Conservation (phyloP, 257 asterid genomes). For the Parsonsia alboflavescens region DNA sequence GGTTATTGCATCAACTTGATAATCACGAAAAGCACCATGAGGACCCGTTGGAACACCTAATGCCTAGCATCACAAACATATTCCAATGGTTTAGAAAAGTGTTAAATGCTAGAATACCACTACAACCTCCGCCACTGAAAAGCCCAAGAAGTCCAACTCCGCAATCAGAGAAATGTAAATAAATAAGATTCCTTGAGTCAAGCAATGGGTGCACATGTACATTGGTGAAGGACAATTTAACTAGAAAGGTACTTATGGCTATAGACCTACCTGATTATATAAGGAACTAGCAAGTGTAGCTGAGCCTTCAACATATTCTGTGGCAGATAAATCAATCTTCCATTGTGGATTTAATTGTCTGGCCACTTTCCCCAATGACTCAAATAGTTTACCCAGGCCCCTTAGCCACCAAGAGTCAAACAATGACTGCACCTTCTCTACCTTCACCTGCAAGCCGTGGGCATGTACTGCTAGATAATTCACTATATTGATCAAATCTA, state of each 20-base stretch:
- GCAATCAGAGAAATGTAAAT: neutral
- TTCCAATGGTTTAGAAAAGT: neutral
- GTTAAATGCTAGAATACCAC: neutral
- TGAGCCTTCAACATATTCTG: constrained; percentile 81
- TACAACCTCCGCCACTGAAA: neutral
- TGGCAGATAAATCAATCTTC: constrained; percentile 65
- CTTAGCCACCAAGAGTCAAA: constrained; percentile 72
- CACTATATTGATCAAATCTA: constrained; percentile 82
- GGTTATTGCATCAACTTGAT: constrained; percentile 91
- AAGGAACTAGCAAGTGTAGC: constrained; percentile 91
- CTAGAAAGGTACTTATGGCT: constrained; percentile 13
- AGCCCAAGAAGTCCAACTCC: too few species aligned
- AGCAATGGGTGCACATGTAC: neutral
- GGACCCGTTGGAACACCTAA: constrained; percentile 96
- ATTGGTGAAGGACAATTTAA: neutral
- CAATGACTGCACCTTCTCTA: constrained; percentile 66
- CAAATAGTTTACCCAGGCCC: constrained; percentile 52
- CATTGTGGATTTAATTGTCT: constrained; percentile 69
- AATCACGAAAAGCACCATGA: constrained; percentile 97
- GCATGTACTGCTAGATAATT: constrained; percentile 88
- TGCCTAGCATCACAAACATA: constrained; percentile 46
- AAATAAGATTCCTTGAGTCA: neutral
- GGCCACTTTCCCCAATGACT: constrained; percentile 58
- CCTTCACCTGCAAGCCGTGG: constrained; percentile 77
- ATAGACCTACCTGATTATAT: constrained; percentile 62